Conservation (phyloP, 2,329 filamentous ascomycete genomes). For the Leptographium galeiforme region DNA sequence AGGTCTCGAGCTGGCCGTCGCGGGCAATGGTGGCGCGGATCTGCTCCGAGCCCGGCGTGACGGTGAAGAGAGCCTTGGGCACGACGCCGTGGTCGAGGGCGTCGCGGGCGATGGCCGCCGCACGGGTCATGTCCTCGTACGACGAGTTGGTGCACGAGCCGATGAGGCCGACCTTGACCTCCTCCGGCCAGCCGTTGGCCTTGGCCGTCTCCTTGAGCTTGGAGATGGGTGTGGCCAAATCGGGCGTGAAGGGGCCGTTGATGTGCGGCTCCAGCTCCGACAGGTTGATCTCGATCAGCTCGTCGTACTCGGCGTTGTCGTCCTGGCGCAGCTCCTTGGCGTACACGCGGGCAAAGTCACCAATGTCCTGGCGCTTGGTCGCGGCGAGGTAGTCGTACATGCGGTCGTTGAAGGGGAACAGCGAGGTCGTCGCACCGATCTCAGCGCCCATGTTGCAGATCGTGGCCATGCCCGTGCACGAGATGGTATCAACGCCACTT, state of each 20-base stretch:
- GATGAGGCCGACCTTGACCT: conserved; percentile 92
- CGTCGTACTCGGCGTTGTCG: conserved; percentile 85
- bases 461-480: conserved; percentile 77
- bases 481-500: conserved; percentile 58
- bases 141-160: conserved; percentile 94
- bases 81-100: conserved; percentile 87
- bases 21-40: conserved; percentile 85
- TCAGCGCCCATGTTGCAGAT: conserved; percentile 62
- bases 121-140: conserved; percentile 83
- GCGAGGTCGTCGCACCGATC: conserved; percentile 75
- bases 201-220: conserved; percentile 93
- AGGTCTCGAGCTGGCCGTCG: conserved; percentile 83
- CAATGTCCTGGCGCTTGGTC: conserved; percentile 83
- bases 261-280: conserved; percentile 92
- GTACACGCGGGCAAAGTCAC: conserved; percentile 76
- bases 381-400: conserved; percentile 93
- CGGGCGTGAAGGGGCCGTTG: conserved; percentile 97
- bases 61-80: conserved; percentile 83
- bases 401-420: conserved; percentile 96
- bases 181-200: conserved; percentile 89
- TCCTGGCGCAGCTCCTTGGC: conserved; percentile 78
- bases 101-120: conserved; percentile 80
- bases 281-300: conserved; percentile 92
- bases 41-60: conserved; percentile 94
- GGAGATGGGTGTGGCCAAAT: conserved; percentile 93